Conservation (phyloP, 148 eudicot genomes). For the Rhododendron molle region DNA sequence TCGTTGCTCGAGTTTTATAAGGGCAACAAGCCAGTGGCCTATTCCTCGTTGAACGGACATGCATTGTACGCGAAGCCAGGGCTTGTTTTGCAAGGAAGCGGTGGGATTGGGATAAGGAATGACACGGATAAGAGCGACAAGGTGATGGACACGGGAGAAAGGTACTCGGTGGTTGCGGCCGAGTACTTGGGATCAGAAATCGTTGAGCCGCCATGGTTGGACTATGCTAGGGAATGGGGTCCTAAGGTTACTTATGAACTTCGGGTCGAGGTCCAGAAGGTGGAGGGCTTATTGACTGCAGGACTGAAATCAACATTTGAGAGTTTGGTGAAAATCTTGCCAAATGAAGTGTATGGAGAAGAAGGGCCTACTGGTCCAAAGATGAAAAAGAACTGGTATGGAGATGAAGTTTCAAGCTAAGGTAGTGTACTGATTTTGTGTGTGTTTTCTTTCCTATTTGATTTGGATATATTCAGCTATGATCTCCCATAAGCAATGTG, state of each 20-base stretch:
- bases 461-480: neutral
- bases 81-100: conserved; percentile 27
- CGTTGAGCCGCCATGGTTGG: conserved; percentile 32
- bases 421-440: too few relatives aligned
- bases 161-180: conserved; percentile 23
- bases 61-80: conserved; percentile 31
- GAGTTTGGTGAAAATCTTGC: conserved; percentile 12
- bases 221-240: conserved; percentile 35
- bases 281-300: conserved; percentile 13
- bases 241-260: conserved; percentile 24
- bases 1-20: conserved; percentile 21
- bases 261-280: conserved; percentile 19
- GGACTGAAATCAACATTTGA: conserved; percentile 9
- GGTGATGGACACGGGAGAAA: conserved; percentile 22
- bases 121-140: conserved; percentile 25
- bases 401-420: conserved; percentile 25
- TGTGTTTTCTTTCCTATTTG: neutral
- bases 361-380: conserved; percentile 42
- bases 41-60: conserved; percentile 33
- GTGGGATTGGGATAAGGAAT: conserved; percentile 31
- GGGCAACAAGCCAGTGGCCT: conserved; percentile 25
- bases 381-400: conserved; percentile 30
- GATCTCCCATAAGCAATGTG: neutral
- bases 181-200: conserved; percentile 13
- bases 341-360: conserved; percentile 23